Percentiles rank a stretch among this genome's conserved stretches.
phyloP scores from a whole-genome alignment of 768 basidiomycete species.

The Austroboletus eburneus region DNA sequence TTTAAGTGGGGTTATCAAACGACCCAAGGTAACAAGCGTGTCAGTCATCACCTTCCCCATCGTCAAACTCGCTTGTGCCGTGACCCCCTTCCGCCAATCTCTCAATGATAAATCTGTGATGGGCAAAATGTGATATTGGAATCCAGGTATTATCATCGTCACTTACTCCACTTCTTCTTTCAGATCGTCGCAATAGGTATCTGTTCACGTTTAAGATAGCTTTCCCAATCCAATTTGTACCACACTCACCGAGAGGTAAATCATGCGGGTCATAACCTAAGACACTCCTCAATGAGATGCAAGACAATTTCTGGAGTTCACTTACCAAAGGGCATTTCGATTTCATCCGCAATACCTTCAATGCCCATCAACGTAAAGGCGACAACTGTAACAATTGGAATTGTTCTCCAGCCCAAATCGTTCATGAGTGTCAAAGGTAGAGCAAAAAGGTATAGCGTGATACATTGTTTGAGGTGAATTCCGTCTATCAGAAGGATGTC shows the following conservation, averaged over 20 bases:
- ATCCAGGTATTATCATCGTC: background rate
- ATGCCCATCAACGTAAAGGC: constrained; percentile 93
- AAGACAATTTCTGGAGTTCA: background rate
- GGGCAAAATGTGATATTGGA: constrained; percentile 9
- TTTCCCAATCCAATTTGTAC: background rate
- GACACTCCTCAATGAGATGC: background rate
- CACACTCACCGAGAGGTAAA: constrained; percentile 67
- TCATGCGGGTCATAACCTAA: constrained; percentile 60
- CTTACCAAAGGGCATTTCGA: constrained; percentile 92
- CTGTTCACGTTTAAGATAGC: constrained; percentile 31
- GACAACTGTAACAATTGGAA: constrained; percentile 83
- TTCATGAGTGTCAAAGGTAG: constrained; percentile 83
- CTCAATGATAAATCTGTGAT: constrained; percentile 59
- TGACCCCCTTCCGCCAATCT: constrained; percentile 71
- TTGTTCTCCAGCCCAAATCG: constrained; percentile 77
- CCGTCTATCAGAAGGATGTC: constrained; percentile 48
- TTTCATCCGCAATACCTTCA: constrained; percentile 92
- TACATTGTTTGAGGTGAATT: constrained; percentile 92
- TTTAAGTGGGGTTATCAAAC: background rate
- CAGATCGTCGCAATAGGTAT: constrained; percentile 82
- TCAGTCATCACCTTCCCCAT: constrained; percentile 80
- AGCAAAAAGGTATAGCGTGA: constrained; percentile 88
- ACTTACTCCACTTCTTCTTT: constrained; percentile 81
- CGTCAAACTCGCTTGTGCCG: constrained; percentile 69
- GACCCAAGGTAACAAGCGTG: background rate